phyloP scores from a whole-genome alignment of 495 filamentous ascomycete genomes.

The Penicillium antarcticum region DNA sequence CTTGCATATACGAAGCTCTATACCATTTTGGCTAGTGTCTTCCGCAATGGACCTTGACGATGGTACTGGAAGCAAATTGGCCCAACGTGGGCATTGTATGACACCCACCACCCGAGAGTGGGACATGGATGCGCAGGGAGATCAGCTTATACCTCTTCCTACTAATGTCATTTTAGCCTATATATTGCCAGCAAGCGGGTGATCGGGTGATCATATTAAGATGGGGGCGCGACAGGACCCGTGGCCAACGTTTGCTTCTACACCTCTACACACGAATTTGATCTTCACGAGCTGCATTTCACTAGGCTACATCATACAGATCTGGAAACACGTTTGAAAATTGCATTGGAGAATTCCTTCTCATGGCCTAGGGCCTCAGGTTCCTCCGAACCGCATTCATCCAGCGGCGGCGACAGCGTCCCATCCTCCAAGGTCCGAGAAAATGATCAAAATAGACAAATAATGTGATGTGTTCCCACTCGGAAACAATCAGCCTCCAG shows the following conservation, averaged over 20 bases:
- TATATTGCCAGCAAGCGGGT: too few species aligned
- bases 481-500: conserved; percentile 33
- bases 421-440: conserved; percentile 43
- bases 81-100: too few species aligned
- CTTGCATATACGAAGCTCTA: background rate
- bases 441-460: conserved; percentile 21
- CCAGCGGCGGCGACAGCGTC: conserved; percentile 37
- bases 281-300: background rate
- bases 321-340: conserved; percentile 19
- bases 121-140: too few species aligned
- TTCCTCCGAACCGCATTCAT: conserved; percentile 20
- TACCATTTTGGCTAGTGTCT: background rate
- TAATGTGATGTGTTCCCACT: conserved; percentile 33
- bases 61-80: background rate
- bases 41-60: background rate
- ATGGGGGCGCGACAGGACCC: too few species aligned
- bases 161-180: too few species aligned
- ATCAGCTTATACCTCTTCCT: too few species aligned
- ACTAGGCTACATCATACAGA: background rate
- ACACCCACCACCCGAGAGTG: background rate
- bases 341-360: conserved; percentile 31
- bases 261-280: background rate
- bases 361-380: conserved; percentile 10
- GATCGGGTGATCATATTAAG: too few species aligned
- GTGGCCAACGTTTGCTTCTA: too few species aligned